Conservation (phyloP, 73 alveolate species). For the Paramecium sonneborni region DNA sequence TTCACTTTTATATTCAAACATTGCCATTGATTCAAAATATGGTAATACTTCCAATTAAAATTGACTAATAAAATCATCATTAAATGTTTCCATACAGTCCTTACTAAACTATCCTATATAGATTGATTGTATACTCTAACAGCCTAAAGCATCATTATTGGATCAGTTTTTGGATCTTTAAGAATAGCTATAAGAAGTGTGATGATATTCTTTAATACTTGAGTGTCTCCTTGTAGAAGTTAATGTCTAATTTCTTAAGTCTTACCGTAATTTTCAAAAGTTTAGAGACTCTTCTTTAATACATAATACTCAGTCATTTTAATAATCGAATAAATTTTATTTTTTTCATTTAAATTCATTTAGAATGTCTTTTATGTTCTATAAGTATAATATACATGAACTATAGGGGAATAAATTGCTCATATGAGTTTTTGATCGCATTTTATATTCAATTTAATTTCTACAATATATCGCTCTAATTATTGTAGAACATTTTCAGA, state of each 20-base stretch:
- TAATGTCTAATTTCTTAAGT: background rate
- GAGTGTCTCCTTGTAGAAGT: background rate
- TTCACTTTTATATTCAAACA: conserved; percentile 16
- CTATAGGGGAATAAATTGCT: too few species aligned
- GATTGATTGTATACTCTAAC: background rate
- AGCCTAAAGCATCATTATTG: background rate
- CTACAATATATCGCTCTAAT: background rate
- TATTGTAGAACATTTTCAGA: background rate
- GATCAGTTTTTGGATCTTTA: conserved; percentile 42
- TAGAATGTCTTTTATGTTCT: too few species aligned
- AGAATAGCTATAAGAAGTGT: background rate
- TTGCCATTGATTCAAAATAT: background rate
- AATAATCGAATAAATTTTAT: background rate
- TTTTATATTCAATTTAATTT: background rate
- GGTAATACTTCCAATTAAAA: conserved; percentile 23
- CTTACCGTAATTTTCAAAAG: conserved; percentile 6
- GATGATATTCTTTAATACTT: background rate
- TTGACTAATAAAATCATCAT: conserved; percentile 36
- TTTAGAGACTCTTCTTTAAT: background rate
- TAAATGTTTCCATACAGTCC: conserved; percentile 22
- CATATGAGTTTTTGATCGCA: too few species aligned
- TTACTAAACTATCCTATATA: background rate
- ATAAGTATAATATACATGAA: too few species aligned
- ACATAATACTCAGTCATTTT: conserved; percentile 27
- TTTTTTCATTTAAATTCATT: too few species aligned